Evolutionary conservation across 2,329 filamentous ascomycete species (phyloP), one percentile per base, ranked within the genome.

Genomic region (Ceratocystis alfenasii): DNA sequence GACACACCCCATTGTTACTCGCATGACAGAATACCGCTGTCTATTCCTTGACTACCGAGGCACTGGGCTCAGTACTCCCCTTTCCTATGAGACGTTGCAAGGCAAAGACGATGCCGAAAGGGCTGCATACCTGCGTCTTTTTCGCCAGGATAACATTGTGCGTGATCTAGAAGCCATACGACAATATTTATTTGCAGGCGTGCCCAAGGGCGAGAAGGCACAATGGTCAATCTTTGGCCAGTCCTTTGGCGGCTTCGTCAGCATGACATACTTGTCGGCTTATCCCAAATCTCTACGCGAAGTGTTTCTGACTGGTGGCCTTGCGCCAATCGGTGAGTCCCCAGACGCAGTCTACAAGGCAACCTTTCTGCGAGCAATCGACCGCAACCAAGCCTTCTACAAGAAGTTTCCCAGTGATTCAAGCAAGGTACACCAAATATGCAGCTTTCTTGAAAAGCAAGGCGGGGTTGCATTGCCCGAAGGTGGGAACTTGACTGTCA

Each of bases 11-110:
- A 83, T 90, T 72, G 88, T 89, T n/a, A 81, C 84, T 41, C 78
- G 81, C 36, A 80, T 96, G 5, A 84, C 87, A 68, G 92, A 92
- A 17, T 96, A 96, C 72, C 89, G 95, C 74, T 78, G 90, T 59
- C 81, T 97, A 1, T 87, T 88, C 69, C 81, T 97, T n/a, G 93
- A 97, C 74, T 92, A 96, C 74, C 85, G 93, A 63, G 93, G 93
- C 12, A 95, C 90, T 2, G 93, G 93, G 1, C 78, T 95, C 63
- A 95, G 89, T 72, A 88, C 85, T 1, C 88, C 92, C 0, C 83
- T 96, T 53, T 88, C 88, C 1, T 84, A 88, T 7, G 83, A 82
- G 7, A 90, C 87, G 5, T 66, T 74, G 2, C 77, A 82, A 12
- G 81, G 85, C 48, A 88, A 87, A 4, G 81, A 83, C 67, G 77